Base-by-base conservation (phyloP, 345 rosid genomes). In the Raphanus raphanistrum region DNA sequence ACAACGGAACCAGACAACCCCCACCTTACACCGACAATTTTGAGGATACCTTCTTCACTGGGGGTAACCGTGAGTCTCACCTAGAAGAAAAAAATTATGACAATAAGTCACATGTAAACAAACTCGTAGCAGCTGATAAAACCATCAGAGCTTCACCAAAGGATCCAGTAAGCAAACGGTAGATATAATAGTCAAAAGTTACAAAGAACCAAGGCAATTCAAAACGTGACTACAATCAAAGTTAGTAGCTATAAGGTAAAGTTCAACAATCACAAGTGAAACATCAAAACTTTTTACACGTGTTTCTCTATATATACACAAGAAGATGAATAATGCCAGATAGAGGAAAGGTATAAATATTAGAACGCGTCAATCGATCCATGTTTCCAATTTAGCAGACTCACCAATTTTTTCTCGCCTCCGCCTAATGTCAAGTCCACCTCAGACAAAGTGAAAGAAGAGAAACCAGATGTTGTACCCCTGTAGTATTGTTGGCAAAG, bases 11-110 rank as follows among this genome's bases (percentile, higher is more conserved):
- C 92, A 61, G 94, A 90, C 66, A 95, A 72, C 83, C 89, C 89
- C 99, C 99, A 95, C 80, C 90, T 88, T 66, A 95, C 89, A 62
- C 99, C 99, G 16, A 87, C 85, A 84, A 95, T 86, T 82, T 84
- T 95, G 58, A 95, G 90, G 82, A 70, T 75, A 78, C 99, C 98
- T 93, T 92, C 98, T 55, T 82, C 87, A 66, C 70, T 82, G 27
- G 99, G 96, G 74, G 92, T 95, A 66, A 95, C 97, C 17, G 85
- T 85, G 54, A 91, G 89, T 86, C 90, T 88, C 80, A 92, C 97
- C 99, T 95, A 86, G 60, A 70, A 54, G 28, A 57, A 55, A 67
- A 12, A 16, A 35, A 36, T 4, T 64, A 27, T 31, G 36, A 59
- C 29, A 66, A 45, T 78, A 43, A 45, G 76, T 58, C 41, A 68